Percentiles rank a stretch among this genome's conserved stretches.
phyloP scores from a whole-genome alignment of 2,329 filamentous ascomycete species.

The Talaromyces sp. region DNA sequence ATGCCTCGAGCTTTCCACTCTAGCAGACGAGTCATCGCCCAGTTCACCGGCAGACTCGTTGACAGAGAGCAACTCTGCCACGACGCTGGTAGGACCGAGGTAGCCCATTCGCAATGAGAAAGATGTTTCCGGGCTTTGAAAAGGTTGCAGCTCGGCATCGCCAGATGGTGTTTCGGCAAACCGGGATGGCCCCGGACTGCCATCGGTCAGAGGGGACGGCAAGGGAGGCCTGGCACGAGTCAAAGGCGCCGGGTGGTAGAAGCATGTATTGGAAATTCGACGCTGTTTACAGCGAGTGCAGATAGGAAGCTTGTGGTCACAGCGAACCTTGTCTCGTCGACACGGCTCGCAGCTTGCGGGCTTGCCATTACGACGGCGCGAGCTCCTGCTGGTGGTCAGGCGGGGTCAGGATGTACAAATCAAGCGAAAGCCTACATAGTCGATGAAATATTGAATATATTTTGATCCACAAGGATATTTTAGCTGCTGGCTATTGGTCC shows the following conservation, averaged over 20 bases:
- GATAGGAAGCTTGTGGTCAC: conserved; percentile 30
- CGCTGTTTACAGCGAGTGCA: conserved; percentile 13
- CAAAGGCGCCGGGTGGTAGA: conserved; percentile 9
- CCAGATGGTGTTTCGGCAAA: not conserved
- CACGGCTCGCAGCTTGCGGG: conserved; percentile 34
- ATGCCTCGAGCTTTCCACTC: not conserved
- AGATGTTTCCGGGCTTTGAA: conserved; percentile 7
- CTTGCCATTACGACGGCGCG: conserved; percentile 27
- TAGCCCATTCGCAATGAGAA: conserved; percentile 23
- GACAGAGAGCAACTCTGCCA: conserved; percentile 22
- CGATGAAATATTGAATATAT: not conserved
- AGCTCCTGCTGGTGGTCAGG: not conserved
- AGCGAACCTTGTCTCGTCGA: conserved; percentile 31
- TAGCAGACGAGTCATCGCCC: not conserved
- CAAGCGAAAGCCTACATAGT: not conserved
- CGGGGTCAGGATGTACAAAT: not conserved
- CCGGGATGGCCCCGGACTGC: not conserved
- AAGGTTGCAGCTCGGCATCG: not conserved
- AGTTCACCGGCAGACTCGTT: conserved; percentile 16
- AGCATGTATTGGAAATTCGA: not conserved
- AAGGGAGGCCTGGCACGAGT: not conserved
- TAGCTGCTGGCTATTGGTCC: not conserved
- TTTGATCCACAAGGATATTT: not conserved
- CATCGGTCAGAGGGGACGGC: not conserved
- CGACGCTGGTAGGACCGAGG: conserved; percentile 32